Evolutionary conservation across 139 green algal genomes (phyloP).

Genomic region (Chlamydomonas incerta): DNA sequence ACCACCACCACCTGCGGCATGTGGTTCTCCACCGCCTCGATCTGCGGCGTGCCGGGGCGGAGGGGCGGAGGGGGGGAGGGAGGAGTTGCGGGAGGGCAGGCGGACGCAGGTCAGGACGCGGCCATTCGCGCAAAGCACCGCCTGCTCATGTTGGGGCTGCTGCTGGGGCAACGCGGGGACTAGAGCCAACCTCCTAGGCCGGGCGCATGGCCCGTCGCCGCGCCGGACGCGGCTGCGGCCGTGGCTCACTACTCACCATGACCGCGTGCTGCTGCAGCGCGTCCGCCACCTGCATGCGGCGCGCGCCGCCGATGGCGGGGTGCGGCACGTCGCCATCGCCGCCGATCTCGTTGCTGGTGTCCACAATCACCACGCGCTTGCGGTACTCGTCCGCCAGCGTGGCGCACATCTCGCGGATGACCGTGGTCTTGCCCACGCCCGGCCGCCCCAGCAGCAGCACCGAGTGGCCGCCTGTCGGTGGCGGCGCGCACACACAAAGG

Average conservation of each 20-base stretch:
- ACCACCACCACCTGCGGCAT: slow-evolving; percentile 94
- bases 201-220: too few species aligned
- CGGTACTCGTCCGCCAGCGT: slow-evolving; percentile 86
- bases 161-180: too few species aligned
- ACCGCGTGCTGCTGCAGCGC: slow-evolving; percentile 88
- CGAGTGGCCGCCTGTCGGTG: slow-evolving; percentile 52
- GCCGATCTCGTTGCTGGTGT: slow-evolving; percentile 96
- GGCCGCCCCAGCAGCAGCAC: slow-evolving; percentile 90
- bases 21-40: slow-evolving; percentile 98
- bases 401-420: slow-evolving; percentile 91
- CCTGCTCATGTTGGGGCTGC: too few species aligned
- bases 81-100: background rate
- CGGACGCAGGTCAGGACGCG: too few species aligned
- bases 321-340: slow-evolving; percentile 92
- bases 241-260: slow-evolving; percentile 77
- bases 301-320: slow-evolving; percentile 92
- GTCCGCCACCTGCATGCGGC: slow-evolving; percentile 96
- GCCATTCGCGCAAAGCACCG: too few species aligned
- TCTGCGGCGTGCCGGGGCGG: slow-evolving; percentile 58
- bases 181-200: too few species aligned
- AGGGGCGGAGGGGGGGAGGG: background rate
- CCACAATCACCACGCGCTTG: slow-evolving; percentile 88
- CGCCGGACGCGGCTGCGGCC: too few species aligned
- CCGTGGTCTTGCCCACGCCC: slow-evolving; percentile 96
- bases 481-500: background rate